phyloP scores from a whole-genome alignment of 2,329 filamentous ascomycete species.

The Arthrobotrys entomopaga region DNA sequence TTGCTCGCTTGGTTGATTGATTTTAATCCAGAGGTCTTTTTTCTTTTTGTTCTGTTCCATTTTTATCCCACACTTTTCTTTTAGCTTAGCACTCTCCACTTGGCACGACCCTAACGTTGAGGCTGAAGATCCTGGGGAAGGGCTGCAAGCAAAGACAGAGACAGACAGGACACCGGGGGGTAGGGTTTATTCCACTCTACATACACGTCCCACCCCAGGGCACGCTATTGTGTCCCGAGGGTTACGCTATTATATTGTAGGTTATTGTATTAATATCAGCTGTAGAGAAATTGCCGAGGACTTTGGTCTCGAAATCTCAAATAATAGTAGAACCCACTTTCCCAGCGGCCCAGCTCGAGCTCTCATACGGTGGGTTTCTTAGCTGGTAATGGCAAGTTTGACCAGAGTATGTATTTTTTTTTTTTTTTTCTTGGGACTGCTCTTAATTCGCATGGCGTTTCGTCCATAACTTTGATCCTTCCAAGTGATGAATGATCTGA shows the following conservation, averaged over 20 bases:
- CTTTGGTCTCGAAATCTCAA: slow-evolving; percentile 41
- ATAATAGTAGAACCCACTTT: slow-evolving; percentile 1
- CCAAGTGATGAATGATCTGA: background rate
- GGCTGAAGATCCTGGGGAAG: slow-evolving; percentile 43
- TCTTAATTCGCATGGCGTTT: too few species aligned
- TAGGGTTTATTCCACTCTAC: background rate
- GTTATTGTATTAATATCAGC: background rate
- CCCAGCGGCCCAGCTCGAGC: slow-evolving; percentile 3
- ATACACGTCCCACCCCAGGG: too few species aligned
- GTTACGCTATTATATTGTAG: background rate
- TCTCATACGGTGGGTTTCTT: slow-evolving; percentile 15
- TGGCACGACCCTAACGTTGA: slow-evolving; percentile 50
- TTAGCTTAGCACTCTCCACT: background rate
- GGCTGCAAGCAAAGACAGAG: slow-evolving; percentile 10
- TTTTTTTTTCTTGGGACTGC: too few species aligned
- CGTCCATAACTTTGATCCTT: slow-evolving; percentile 27
- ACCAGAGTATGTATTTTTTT: slow-evolving; percentile 24
- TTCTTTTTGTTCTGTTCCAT: slow-evolving; percentile 22
- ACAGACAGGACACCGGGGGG: slow-evolving; percentile 8
- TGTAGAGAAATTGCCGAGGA: slow-evolving; percentile 22
- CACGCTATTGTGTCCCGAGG: slow-evolving; percentile 4
- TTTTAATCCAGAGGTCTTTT: too few species aligned
- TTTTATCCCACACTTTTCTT: slow-evolving; percentile 29
- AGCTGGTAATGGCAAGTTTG: slow-evolving; percentile 17
- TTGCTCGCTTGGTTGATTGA: too few species aligned